Evolutionary conservation across 208 protist genomes (phyloP).

Genomic region (Angomonas deanei): DNA sequence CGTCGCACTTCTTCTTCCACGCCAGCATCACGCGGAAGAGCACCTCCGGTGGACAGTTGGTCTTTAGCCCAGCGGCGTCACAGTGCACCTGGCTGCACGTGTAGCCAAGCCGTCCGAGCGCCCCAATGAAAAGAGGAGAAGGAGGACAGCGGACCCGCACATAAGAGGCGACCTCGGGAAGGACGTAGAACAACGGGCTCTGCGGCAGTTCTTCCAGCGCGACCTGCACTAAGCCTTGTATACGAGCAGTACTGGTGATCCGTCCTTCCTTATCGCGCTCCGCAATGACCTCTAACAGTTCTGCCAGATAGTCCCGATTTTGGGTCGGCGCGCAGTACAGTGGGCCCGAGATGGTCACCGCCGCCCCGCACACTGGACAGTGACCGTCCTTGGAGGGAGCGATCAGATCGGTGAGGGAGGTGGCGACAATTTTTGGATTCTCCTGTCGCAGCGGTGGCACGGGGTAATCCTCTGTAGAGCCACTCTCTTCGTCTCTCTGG

Average conservation of each 20-base stretch:
- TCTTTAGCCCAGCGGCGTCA: slow-evolving; percentile 84
- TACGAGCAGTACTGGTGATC: slow-evolving; percentile 59
- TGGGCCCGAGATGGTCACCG: slow-evolving; percentile 87
- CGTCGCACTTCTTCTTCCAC: slow-evolving; percentile 53
- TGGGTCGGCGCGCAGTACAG: slow-evolving; percentile 92
- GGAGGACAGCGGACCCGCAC: slow-evolving; percentile 74
- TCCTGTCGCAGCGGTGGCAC: slow-evolving; percentile 14
- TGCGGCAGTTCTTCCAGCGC: slow-evolving; percentile 87
- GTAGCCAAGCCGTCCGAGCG: slow-evolving; percentile 80
- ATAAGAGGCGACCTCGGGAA: slow-evolving; percentile 70
- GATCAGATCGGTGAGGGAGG: slow-evolving; percentile 8
- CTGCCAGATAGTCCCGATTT: slow-evolving; percentile 61
- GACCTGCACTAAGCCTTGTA: slow-evolving; percentile 75
- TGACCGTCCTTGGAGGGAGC: not conserved
- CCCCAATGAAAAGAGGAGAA: slow-evolving; percentile 64
- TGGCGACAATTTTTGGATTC: slow-evolving; percentile 34
- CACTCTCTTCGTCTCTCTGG: not conserved
- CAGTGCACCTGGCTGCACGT: slow-evolving; percentile 90
- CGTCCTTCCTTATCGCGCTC: slow-evolving; percentile 45
- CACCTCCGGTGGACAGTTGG: slow-evolving; percentile 82
- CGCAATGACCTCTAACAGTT: slow-evolving; percentile 64
- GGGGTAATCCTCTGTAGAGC: not conserved
- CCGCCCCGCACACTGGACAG: slow-evolving; percentile 82
- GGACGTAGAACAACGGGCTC: slow-evolving; percentile 79
- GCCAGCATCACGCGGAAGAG: slow-evolving; percentile 82